A percentile compares a stretch with the other conserved stretches of the same genome.
These are phyloP conservation scores for Coemansia sp. DNA, from an alignment of 192 early-diverging fungal species.

Conservation along the genomic window DNA sequence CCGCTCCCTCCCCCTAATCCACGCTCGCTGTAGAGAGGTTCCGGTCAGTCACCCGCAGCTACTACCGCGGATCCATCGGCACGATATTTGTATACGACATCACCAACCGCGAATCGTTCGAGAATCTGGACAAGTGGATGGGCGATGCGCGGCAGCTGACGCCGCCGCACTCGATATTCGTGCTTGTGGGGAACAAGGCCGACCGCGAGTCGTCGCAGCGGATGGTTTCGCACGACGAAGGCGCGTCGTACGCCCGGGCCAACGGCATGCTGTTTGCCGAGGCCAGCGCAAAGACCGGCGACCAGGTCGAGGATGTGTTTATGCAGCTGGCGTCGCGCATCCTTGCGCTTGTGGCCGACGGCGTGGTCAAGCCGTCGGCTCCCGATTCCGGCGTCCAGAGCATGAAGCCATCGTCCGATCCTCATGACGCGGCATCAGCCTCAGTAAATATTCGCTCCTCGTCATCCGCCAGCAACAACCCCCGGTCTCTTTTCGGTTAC, in stretches of 20 bases:
- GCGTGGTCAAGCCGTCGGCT: constrained; percentile 26
- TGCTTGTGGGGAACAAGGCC: constrained; percentile 73
- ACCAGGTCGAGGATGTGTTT: constrained; percentile 57
- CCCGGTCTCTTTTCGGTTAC: constrained; percentile 27
- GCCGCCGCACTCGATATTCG: constrained; percentile 64
- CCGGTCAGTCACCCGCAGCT: constrained; percentile 70
- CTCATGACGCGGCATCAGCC: constrained; percentile 1
- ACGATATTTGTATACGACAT: constrained; percentile 81
- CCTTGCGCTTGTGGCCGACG: constrained; percentile 23
- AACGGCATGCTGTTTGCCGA: constrained; percentile 63
- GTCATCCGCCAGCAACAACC: neutral
- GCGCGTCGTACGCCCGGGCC: constrained; percentile 56
- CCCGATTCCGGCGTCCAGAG: constrained; percentile 56
- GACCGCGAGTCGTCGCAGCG: constrained; percentile 35
- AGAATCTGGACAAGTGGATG: constrained; percentile 65
- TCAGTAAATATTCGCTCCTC: constrained; percentile 17
- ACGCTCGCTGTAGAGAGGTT: constrained; percentile 53
- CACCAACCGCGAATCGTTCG: constrained; percentile 66
- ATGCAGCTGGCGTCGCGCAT: constrained; percentile 31
- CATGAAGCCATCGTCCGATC: constrained; percentile 26
- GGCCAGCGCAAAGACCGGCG: constrained; percentile 64
- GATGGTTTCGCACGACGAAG: constrained; percentile 57
- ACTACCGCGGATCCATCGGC: constrained; percentile 79
- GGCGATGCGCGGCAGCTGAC: constrained; percentile 66
- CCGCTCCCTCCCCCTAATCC: neutral